Percentiles rank a stretch among this genome's conserved stretches.
Evolutionary conservation across 352 stramenopile species (phyloP).

Genomic region (Pythium biforme): DNA sequence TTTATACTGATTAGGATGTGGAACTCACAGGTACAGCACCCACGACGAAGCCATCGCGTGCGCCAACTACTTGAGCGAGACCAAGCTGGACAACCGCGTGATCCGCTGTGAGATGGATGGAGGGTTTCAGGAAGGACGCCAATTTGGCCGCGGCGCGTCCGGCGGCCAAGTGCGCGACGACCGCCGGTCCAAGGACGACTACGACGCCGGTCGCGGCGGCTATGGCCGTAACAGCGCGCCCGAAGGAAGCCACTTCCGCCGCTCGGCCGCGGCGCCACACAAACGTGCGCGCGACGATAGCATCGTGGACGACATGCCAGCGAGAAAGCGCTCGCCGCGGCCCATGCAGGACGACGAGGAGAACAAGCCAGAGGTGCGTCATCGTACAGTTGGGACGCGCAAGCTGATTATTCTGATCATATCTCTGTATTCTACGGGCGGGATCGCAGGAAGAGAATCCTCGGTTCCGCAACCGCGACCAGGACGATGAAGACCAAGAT

Average conservation of each 20-base stretch:
- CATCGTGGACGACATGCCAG: constrained; percentile 43
- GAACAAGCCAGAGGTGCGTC: constrained; percentile 15
- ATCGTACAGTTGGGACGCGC: too few relatives aligned
- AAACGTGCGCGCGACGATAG: constrained; percentile 69
- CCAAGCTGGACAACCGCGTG: constrained; percentile 86
- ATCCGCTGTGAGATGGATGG: constrained; percentile 89
- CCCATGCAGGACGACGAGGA: constrained; percentile 15
- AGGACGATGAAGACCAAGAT: constrained; percentile 32
- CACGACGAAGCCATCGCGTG: constrained; percentile 74
- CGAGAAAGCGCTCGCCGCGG: constrained; percentile 35
- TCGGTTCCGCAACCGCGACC: constrained; percentile 56
- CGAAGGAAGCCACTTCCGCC: constrained; percentile 71
- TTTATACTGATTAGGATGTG: not conserved
- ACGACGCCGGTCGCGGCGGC: constrained; percentile 74
- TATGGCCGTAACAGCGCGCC: constrained; percentile 70
- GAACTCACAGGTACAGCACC: constrained; percentile 48
- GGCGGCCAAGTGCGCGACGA: constrained; percentile 86
- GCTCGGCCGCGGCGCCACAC: constrained; percentile 32
- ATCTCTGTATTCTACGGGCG: too few relatives aligned
- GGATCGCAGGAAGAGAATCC: constrained; percentile 51
- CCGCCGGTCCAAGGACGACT: constrained; percentile 82
- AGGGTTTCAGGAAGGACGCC: constrained; percentile 80
- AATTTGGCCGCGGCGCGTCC: constrained; percentile 82
- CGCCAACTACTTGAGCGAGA: constrained; percentile 82
- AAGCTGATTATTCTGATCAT: too few relatives aligned